phyloP scores from a whole-genome alignment of 1,284 basidiomycete genomes.

The Ceratobasidium sp. region DNA sequence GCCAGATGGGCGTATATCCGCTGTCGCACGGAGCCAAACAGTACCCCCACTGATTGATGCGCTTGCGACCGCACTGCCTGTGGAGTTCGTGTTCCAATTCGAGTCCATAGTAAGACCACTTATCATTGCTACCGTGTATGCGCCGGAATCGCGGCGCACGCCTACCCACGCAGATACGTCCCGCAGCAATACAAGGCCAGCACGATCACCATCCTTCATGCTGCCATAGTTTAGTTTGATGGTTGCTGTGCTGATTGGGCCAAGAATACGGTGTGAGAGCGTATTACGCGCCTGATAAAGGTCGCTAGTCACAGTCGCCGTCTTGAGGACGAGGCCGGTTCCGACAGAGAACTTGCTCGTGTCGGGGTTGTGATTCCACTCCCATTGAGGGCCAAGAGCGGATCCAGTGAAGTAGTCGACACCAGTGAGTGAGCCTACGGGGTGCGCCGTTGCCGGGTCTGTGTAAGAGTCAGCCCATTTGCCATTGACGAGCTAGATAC shows the following conservation, averaged over 20 bases:
- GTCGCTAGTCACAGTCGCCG: conserved; percentile 49
- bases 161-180: conserved; percentile 50
- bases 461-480: conserved; percentile 23
- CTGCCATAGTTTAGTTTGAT: conserved; percentile 47
- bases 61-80: conserved; percentile 46
- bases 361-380: conserved; percentile 52
- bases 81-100: conserved; percentile 47
- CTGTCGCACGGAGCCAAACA: conserved; percentile 49
- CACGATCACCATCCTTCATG: conserved; percentile 50
- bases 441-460: conserved; percentile 4
- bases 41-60: conserved; percentile 46
- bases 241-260: conserved; percentile 49
- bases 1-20: conserved; percentile 46
- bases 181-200: conserved; percentile 49
- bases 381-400: conserved; percentile 48
- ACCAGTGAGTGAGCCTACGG: conserved; percentile 40
- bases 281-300: conserved; percentile 51
- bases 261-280: conserved; percentile 49
- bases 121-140: conserved; percentile 45
- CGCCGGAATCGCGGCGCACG: conserved; percentile 45
- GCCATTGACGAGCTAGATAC: conserved; percentile 38
- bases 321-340: conserved; percentile 49
- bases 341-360: conserved; percentile 45
- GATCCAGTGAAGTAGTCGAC: conserved; percentile 47
- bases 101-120: conserved; percentile 48